These are phyloP conservation scores for Wickerhamiella lipophila DNA, from an alignment of 805 yeast genomes.

Conservation along the genomic window DNA sequence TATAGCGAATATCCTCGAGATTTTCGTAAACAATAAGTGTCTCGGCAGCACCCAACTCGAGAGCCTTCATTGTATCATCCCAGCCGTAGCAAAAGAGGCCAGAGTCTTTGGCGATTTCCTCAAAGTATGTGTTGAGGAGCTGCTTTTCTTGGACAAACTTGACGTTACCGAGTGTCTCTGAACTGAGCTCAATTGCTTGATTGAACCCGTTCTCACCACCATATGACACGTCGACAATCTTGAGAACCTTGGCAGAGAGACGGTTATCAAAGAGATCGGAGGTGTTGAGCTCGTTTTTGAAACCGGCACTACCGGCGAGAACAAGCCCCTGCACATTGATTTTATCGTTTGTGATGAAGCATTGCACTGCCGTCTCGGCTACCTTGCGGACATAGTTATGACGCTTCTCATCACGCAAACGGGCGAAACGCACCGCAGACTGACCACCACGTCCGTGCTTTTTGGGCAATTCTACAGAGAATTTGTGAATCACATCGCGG, in stretches of 20 bases:
- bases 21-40: constrained; percentile 86
- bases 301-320: constrained; percentile 98
- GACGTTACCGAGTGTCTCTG: constrained; percentile 93
- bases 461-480: constrained; percentile 94
- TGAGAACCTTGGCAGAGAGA: constrained; percentile 72
- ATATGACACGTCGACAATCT: constrained; percentile 91
- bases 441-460: constrained; percentile 99
- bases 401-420: constrained; percentile 97
- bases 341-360: constrained; percentile 88
- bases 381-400: constrained; percentile 97
- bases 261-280: constrained; percentile 90
- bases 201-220: constrained; percentile 99
- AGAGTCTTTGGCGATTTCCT: constrained; percentile 93
- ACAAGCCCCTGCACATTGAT: constrained; percentile 89
- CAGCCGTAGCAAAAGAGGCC: constrained; percentile 98
- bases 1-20: constrained; percentile 71
- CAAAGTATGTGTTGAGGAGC: constrained; percentile 80
- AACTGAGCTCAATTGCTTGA: constrained; percentile 96
- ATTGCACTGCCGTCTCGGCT: constrained; percentile 95
- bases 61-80: constrained; percentile 89
- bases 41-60: constrained; percentile 94
- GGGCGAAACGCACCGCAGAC: constrained; percentile 97
- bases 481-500: constrained; percentile 89
- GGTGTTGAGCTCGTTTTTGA: constrained; percentile 84
- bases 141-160: constrained; percentile 98